Evolutionary conservation across 2,329 filamentous ascomycete species (phyloP).

Genomic region (Sclerotinia minor): DNA sequence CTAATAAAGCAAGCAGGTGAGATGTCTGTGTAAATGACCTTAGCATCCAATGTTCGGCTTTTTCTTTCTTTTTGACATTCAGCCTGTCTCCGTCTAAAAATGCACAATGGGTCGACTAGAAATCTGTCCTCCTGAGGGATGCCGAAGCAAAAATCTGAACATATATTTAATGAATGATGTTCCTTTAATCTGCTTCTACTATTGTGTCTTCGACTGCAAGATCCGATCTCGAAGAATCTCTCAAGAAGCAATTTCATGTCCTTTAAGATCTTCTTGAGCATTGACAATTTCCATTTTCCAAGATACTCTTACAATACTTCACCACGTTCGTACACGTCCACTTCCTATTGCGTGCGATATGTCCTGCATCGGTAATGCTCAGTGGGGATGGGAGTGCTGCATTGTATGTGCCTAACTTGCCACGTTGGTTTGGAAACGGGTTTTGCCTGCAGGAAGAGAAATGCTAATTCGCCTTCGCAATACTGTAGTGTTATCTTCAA

Average conservation of each 20-base stretch:
- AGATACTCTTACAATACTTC: neutral
- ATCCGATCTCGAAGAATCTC: neutral
- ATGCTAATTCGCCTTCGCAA: neutral
- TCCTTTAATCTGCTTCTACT: neutral
- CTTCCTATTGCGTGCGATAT: constrained; percentile 2
- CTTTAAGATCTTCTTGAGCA: neutral
- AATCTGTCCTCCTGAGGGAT: neutral
- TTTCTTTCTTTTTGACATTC: neutral
- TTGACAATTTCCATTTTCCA: neutral
- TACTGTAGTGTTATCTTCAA: constrained; percentile 22
- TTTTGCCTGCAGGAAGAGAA: neutral
- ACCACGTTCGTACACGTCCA: too few species aligned
- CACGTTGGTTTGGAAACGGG: neutral
- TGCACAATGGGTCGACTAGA: neutral
- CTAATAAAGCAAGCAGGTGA: neutral
- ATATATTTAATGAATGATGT: neutral
- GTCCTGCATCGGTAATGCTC: constrained; percentile 1
- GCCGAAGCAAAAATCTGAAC: neutral
- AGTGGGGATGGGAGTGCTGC: constrained; percentile 25
- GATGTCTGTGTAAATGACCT: neutral
- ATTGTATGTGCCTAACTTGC: constrained; percentile 9
- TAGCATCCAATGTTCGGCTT: neutral
- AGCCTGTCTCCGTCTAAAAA: neutral
- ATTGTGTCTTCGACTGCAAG: neutral
- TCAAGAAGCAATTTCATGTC: neutral